A percentile compares a stretch with the other conserved stretches of the same genome.
Conservation (phyloP, 306 rosid species). For the Purshia tridentata region DNA sequence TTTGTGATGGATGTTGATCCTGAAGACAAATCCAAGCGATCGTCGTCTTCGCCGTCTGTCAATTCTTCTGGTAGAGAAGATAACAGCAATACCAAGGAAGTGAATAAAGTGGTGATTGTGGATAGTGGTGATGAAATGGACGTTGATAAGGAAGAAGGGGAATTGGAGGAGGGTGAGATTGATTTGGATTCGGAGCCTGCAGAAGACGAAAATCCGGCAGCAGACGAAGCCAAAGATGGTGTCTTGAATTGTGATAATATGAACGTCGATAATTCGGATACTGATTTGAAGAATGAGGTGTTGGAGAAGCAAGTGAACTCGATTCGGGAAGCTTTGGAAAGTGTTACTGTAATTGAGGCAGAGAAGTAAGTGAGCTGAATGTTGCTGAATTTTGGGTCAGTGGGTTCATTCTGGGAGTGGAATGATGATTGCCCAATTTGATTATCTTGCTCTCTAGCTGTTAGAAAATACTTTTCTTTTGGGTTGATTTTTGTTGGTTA, state of each 20-base stretch:
- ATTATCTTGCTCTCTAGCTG: not conserved
- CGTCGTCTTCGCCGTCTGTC: conserved; percentile 28
- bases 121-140: conserved; percentile 45
- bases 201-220: conserved; percentile 15
- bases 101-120: conserved; percentile 31
- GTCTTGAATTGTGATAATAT: conserved; percentile 14
- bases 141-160: conserved; percentile 83
- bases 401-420: not conserved
- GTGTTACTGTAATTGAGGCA: conserved; percentile 51
- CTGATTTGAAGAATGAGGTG: conserved; percentile 26
- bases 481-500: conserved; percentile 25
- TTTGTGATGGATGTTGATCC: conserved; percentile 61
- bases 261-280: conserved; percentile 26
- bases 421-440: conserved; percentile 18
- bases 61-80: conserved; percentile 17
- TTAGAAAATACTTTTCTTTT: not conserved
- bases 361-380: conserved; percentile 66
- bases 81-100: conserved; percentile 22
- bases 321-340: conserved; percentile 46
- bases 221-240: not conserved
- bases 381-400: conserved; percentile 22
- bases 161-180: conserved; percentile 99
- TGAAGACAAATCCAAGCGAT: conserved; percentile 36
- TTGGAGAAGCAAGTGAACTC: conserved; percentile 33
- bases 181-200: conserved; percentile 64